Percentiles rank a stretch among this genome's conserved stretches.
Evolutionary conservation across 371 early-diverging fungal species (phyloP).

Genomic region (Mortierella sp.): DNA sequence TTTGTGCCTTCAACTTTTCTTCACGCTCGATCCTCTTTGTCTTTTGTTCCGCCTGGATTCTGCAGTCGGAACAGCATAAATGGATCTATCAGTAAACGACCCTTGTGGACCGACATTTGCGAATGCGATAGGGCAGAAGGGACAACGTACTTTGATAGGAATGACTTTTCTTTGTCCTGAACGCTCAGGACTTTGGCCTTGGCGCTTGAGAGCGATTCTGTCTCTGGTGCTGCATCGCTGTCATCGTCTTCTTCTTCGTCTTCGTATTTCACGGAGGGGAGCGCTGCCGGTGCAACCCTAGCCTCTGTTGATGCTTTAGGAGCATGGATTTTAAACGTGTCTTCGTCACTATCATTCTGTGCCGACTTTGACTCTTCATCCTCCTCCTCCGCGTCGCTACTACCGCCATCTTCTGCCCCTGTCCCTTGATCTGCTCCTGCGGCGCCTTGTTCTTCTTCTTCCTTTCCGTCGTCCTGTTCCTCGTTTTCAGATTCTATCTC

Average conservation of each 20-base stretch:
- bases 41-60: constrained; percentile 52
- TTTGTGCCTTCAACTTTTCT: constrained; percentile 46
- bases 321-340: constrained; percentile 53
- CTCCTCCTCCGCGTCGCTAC: constrained; percentile 7
- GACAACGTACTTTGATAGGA: constrained; percentile 43
- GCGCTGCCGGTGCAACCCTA: constrained; percentile 19
- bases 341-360: constrained; percentile 27
- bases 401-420: too few relatives aligned
- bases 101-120: not conserved
- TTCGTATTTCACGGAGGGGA: constrained; percentile 39
- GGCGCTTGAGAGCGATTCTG: constrained; percentile 47
- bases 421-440: too few relatives aligned
- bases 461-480: constrained; percentile 11
- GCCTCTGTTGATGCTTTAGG: constrained; percentile 31
- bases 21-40: constrained; percentile 48
- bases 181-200: constrained; percentile 39
- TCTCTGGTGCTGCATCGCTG: constrained; percentile 48
- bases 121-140: not conserved
- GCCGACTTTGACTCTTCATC: constrained; percentile 10
- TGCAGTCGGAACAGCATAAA: constrained; percentile 1
- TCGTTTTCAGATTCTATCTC: constrained; percentile 29
- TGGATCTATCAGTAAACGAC: not conserved
- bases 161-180: constrained; percentile 49
- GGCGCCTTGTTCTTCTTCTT: constrained; percentile 11
- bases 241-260: constrained; percentile 44